Base-by-base conservation (phyloP, 805 yeast genomes). In the Hagleromyces aurorensis region DNA sequence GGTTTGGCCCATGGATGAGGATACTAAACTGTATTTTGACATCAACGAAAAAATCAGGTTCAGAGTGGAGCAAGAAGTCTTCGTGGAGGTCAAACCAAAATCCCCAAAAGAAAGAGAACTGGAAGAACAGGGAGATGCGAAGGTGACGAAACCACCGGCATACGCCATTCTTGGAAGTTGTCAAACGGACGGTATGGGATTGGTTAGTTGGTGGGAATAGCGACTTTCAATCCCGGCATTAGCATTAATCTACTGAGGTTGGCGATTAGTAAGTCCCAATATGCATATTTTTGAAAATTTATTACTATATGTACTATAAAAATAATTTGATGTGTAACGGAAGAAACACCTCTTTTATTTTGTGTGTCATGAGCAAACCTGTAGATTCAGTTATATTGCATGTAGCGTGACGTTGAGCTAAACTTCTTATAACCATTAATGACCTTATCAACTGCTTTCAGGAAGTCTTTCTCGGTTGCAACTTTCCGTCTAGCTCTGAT, bases 381-480 rank as follows among this genome's bases (percentile, higher is more conserved):
- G n/a, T n/a, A n/a, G 21, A 6, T 21, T 41, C 69, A 87, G 60
- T 89, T 89, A 61, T 89, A 89, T 70, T 91, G 98, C 98, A 91
- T 91, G 66, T 91, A 91, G 67, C 89, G 86, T 47, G 95, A 82
- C 16, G 98, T 91, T 23, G 94, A 81, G 61, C 94, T 79, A 69
- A 91, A 91, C 70, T 91, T 93, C 77, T 87, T 77, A 67, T 91
- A 89, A 50, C 98, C 97, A 71, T 89, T 91, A 53, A 91, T 91
- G 37, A 91, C 99, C 69, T 91, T 91, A 50, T 91, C 98, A 25
- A 91, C 99, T 19, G 98, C 95, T 46, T 89, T 86, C 50, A 91
- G 67, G 70, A 91, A 91, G 60, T 91, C 99, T 69, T 91, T 91
- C 59, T 91, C 99, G 16, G 94, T 80, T 21, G 98, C 97, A 23